Percentiles rank a stretch among this genome's conserved stretches.
Conservation (phyloP, 106 monocot genomes). For the Amphibolis antarctica region DNA sequence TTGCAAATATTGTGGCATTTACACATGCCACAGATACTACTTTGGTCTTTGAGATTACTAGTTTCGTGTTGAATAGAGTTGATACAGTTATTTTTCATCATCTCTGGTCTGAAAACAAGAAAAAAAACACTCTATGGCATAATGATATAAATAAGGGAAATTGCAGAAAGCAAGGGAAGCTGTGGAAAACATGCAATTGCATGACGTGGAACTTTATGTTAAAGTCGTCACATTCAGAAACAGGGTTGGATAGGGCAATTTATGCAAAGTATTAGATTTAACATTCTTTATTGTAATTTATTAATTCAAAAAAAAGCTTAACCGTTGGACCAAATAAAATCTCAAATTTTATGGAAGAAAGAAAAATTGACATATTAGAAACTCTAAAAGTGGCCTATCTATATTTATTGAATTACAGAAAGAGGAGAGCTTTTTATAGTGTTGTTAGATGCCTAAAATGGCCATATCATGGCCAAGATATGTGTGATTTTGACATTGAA, state of each 20-base stretch:
- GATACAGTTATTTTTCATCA: slow-evolving; percentile 10
- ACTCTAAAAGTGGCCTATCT: too few species aligned
- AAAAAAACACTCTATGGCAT: not conserved
- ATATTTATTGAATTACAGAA: too few species aligned
- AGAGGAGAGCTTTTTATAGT: too few species aligned
- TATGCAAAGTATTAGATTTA: not conserved
- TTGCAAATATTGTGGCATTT: not conserved
- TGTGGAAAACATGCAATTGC: not conserved
- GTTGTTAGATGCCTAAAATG: too few species aligned
- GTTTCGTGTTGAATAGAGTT: slow-evolving; percentile 15
- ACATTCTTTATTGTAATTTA: not conserved
- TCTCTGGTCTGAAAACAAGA: slow-evolving; percentile 7
- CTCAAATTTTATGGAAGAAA: too few species aligned
- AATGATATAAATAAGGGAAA: not conserved
- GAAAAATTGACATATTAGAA: too few species aligned
- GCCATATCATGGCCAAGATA: too few species aligned
- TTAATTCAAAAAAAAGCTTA: not conserved
- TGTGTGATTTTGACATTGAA: too few species aligned
- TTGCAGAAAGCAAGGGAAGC: not conserved
- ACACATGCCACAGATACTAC: not conserved
- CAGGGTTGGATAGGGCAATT: too few species aligned
- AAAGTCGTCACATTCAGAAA: too few species aligned
- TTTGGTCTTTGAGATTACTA: slow-evolving; percentile 8
- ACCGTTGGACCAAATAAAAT: not conserved
- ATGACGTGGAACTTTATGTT: too few species aligned